phyloP scores from a whole-genome alignment of 345 rosid species.

The Firmiana major region DNA sequence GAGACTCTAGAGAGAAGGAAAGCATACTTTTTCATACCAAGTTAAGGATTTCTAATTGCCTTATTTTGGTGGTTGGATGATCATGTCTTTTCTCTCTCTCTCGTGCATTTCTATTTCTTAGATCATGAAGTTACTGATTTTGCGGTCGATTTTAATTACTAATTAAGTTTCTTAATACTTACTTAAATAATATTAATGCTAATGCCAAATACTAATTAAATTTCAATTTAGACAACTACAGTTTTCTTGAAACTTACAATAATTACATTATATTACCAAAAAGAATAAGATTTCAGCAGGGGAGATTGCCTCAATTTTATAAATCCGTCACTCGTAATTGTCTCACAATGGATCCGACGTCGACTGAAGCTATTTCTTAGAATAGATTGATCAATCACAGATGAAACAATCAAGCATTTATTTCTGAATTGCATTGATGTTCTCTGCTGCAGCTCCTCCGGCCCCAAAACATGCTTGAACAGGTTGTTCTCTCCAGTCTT shows the following conservation, averaged over 20 bases:
- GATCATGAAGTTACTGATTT: too few species aligned
- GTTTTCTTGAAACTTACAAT: background rate
- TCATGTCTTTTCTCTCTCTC: too few species aligned
- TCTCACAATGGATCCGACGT: background rate
- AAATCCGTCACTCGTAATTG: background rate
- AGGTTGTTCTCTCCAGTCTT: slow-evolving; percentile 73
- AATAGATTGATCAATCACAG: background rate
- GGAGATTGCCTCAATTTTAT: background rate
- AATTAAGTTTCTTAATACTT: background rate
- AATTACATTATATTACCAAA: background rate
- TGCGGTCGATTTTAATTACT: background rate
- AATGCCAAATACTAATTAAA: background rate
- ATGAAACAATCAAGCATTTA: slow-evolving; percentile 54
- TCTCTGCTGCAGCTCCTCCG: slow-evolving; percentile 99
- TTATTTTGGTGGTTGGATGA: too few species aligned
- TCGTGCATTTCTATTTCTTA: too few species aligned
- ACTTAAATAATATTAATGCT: background rate
- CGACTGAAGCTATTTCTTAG: background rate
- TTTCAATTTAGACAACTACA: background rate
- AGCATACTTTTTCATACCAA: too few species aligned
- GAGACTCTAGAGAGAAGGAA: too few species aligned
- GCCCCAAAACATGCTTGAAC: slow-evolving; percentile 98
- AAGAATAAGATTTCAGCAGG: background rate
- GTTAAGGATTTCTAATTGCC: too few species aligned
- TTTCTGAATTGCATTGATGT: slow-evolving; percentile 95